Percentiles rank a stretch among this genome's conserved stretches.
Evolutionary conservation across 2,329 filamentous ascomycete species (phyloP).

Genomic region (Curvularia lunata): DNA sequence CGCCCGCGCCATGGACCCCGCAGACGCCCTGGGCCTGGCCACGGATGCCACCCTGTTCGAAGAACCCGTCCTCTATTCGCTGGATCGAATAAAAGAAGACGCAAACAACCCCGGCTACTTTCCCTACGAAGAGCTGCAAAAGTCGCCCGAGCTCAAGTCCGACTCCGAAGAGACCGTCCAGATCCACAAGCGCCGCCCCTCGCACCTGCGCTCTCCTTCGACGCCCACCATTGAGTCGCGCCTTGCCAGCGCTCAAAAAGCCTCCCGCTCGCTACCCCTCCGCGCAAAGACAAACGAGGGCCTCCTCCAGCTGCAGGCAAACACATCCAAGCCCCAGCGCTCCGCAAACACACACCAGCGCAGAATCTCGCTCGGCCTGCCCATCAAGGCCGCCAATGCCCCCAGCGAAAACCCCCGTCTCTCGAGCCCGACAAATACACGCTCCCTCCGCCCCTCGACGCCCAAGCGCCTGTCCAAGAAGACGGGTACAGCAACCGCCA

Average conservation of each 20-base stretch:
- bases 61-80: constrained; percentile 25
- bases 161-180: constrained; percentile 18
- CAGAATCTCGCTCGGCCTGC: constrained; percentile 31
- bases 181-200: constrained; percentile 19
- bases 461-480: constrained; percentile 16
- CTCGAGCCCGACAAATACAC: constrained; percentile 13
- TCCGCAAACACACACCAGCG: constrained; percentile 24
- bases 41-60: constrained; percentile 31
- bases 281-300: constrained; percentile 32
- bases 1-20: constrained; percentile 15
- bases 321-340: constrained; percentile 19
- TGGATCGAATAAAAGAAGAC: constrained; percentile 26
- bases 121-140: constrained; percentile 14
- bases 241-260: constrained; percentile 16
- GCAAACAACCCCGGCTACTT: constrained; percentile 21
- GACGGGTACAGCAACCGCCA: constrained; percentile 9
- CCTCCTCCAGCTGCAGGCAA: constrained; percentile 29
- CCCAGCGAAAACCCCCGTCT: constrained; percentile 9
- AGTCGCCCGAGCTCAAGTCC: constrained; percentile 18
- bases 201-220: constrained; percentile 24
- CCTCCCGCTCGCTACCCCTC: constrained; percentile 19
- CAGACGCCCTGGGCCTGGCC: constrained; percentile 22
- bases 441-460: constrained; percentile 11
- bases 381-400: constrained; percentile 21
- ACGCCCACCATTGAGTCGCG: constrained; percentile 23